Conservation (phyloP, 495 filamentous ascomycete species). For the Aspergillus funiculosus region DNA sequence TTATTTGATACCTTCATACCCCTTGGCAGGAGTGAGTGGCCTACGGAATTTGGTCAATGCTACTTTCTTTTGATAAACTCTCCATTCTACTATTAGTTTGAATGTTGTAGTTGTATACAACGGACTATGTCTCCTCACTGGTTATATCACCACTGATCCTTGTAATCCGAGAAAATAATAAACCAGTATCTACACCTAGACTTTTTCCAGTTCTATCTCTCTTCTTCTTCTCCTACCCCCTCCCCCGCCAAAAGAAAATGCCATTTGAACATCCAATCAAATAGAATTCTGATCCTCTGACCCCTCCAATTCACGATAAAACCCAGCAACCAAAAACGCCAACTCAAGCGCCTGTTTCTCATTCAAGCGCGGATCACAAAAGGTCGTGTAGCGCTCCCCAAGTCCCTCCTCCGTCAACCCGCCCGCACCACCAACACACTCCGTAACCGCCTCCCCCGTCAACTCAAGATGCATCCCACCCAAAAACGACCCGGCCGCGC, state of each 20-base stretch:
- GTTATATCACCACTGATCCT: too few species aligned
- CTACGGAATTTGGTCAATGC: not conserved
- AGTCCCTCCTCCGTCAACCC: slow-evolving; percentile 83
- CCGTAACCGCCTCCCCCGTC: slow-evolving; percentile 92
- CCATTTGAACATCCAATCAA: slow-evolving; percentile 4
- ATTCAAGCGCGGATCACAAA: slow-evolving; percentile 91
- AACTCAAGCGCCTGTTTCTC: slow-evolving; percentile 96
- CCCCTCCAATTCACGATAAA: slow-evolving; percentile 53
- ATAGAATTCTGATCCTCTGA: slow-evolving; percentile 18
- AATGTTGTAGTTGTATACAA: too few species aligned
- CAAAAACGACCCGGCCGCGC: slow-evolving; percentile 71
- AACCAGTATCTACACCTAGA: too few species aligned
- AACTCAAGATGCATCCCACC: slow-evolving; percentile 94
- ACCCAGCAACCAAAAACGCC: slow-evolving; percentile 87
- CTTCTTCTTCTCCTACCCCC: too few species aligned
- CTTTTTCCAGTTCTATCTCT: too few species aligned
- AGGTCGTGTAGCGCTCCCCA: slow-evolving; percentile 81
- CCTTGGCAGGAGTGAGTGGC: slow-evolving; percentile 3
- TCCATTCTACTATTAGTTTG: too few species aligned
- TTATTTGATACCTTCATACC: slow-evolving; percentile 5
- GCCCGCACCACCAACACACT: slow-evolving; percentile 89
- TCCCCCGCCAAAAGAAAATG: too few species aligned
- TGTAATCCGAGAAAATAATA: too few species aligned
- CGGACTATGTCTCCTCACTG: too few species aligned
- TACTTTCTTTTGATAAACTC: too few species aligned